Evolutionary conservation across 2,329 filamentous ascomycete species (phyloP).

Genomic region (Scytalidium lignicola): DNA sequence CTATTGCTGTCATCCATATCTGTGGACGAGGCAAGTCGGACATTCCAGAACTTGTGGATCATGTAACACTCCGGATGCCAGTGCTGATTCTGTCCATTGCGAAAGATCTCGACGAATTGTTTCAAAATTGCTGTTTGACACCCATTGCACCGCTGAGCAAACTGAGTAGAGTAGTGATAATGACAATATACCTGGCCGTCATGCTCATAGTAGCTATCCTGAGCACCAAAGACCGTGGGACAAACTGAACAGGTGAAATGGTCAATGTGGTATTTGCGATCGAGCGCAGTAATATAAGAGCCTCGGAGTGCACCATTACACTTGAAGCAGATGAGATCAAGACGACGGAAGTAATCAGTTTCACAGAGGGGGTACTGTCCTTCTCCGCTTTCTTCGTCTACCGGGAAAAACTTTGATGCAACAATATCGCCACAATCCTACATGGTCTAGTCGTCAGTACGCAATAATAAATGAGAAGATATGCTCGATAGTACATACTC

Average conservation of each 20-base stretch:
- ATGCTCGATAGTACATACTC: slow-evolving; percentile 48
- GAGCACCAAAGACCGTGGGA: slow-evolving; percentile 94
- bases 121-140: slow-evolving; percentile 97
- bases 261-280: slow-evolving; percentile 98
- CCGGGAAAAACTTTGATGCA: slow-evolving; percentile 97
- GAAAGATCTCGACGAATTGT: slow-evolving; percentile 98
- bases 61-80: slow-evolving; percentile 99
- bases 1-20: slow-evolving; percentile 39
- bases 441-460: slow-evolving; percentile 18
- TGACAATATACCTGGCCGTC: slow-evolving; percentile 96
- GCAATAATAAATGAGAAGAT: slow-evolving; percentile 5
- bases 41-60: slow-evolving; percentile 99
- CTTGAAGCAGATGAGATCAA: slow-evolving; percentile 85
- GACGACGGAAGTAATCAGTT: slow-evolving; percentile 91
- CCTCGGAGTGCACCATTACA: slow-evolving; percentile 90
- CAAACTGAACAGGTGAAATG: slow-evolving; percentile 98
- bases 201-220: slow-evolving; percentile 98
- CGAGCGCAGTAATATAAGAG: slow-evolving; percentile 95
- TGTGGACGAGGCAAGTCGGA: slow-evolving; percentile 57
- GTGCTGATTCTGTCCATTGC: slow-evolving; percentile 96
- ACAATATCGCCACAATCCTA: slow-evolving; percentile 97
- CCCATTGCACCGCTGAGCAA: slow-evolving; percentile 92
- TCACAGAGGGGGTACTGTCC: slow-evolving; percentile 94
- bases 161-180: slow-evolving; percentile 97
- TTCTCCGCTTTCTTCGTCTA: slow-evolving; percentile 80